Evolutionary conservation across 345 rosid genomes (phyloP).

Genomic region (Dimocarpus longan): DNA sequence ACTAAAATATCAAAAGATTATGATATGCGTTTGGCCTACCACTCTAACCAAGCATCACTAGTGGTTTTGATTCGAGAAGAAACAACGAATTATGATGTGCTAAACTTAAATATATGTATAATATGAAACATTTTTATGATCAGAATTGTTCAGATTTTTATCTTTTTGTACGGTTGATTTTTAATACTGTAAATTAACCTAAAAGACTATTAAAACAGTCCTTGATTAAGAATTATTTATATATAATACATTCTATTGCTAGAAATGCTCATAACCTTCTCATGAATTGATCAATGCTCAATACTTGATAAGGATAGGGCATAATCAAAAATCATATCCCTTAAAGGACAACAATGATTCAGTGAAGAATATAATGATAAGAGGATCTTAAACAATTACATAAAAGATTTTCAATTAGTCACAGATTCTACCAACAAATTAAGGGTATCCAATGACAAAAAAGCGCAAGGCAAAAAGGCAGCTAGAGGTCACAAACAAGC

Average conservation of each 20-base stretch:
- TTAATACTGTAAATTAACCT: too few relatives aligned
- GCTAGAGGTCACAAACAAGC: neutral
- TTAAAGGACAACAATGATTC: constrained; percentile 20
- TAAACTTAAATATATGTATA: too few relatives aligned
- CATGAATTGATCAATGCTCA: constrained; percentile 14
- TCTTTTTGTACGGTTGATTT: too few relatives aligned
- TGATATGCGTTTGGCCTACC: constrained; percentile 12
- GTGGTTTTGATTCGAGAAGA: constrained; percentile 5
- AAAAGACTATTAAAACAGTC: too few relatives aligned
- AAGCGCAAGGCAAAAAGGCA: constrained; percentile 9
- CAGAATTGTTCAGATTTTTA: too few relatives aligned
- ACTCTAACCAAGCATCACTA: constrained; percentile 18
- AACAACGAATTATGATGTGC: neutral
- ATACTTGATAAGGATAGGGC: too few relatives aligned
- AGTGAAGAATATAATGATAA: constrained; percentile 8
- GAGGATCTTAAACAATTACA: constrained; percentile 13
- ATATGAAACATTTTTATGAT: too few relatives aligned
- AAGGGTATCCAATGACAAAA: constrained; percentile 33
- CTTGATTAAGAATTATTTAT: neutral
- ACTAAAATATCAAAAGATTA: neutral
- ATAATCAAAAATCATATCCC: constrained; percentile 5
- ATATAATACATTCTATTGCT: neutral
- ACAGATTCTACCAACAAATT: constrained; percentile 11
- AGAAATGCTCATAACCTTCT: constrained; percentile 7
- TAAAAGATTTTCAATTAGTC: constrained; percentile 4